Evolutionary conservation across 2,329 filamentous ascomycete species (phyloP).

Genomic region (Phoma sp.): DNA sequence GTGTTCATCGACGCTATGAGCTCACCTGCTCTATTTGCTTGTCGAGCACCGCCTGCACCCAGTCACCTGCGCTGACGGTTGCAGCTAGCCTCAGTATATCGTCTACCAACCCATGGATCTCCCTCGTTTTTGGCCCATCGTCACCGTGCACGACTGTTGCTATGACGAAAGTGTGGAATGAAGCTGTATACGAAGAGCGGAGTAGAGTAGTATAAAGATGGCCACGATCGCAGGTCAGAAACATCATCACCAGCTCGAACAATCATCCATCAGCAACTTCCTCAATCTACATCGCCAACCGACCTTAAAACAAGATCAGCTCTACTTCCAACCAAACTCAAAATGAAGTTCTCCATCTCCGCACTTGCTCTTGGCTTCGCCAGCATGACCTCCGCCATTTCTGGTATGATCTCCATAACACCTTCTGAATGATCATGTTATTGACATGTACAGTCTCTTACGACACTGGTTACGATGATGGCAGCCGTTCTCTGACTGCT

Average conservation of each 20-base stretch:
- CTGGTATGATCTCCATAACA: conserved; percentile 24
- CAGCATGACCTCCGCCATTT: conserved; percentile 42
- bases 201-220: conserved; percentile 38
- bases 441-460: conserved; percentile 63
- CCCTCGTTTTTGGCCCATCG: conserved; percentile 29
- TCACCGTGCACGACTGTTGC: conserved; percentile 25
- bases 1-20: conserved; percentile 39
- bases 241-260: conserved; percentile 26
- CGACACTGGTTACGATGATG: conserved; percentile 73
- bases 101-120: conserved; percentile 28
- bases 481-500: conserved; percentile 58
- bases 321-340: conserved; percentile 18
- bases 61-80: conserved; percentile 38
- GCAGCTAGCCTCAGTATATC: conserved; percentile 24
- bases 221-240: conserved; percentile 10
- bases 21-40: conserved; percentile 33
- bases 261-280: conserved; percentile 15
- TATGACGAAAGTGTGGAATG: conserved; percentile 27
- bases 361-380: conserved; percentile 35
- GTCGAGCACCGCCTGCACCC: conserved; percentile 20
- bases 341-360: conserved; percentile 43
- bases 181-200: conserved; percentile 20
- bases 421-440: neutral
- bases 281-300: neutral
- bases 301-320: neutral